Evolutionary conservation across 2,329 filamentous ascomycete genomes (phyloP), one percentile per base, ranked within the genome.

Genomic region (Pseudonectria buxi): DNA sequence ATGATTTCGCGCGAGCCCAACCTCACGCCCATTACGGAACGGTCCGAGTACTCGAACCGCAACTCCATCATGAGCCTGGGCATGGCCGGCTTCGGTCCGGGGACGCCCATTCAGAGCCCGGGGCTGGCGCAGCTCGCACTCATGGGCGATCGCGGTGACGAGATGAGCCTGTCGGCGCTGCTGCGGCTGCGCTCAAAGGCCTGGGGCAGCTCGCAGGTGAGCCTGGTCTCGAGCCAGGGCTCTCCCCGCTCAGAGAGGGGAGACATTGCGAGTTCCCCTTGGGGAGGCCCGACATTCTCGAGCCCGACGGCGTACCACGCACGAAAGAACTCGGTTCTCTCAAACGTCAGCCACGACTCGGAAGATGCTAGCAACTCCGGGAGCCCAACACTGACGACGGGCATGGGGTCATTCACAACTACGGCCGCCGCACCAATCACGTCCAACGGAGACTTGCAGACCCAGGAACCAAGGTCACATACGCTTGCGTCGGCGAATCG

Each of bases 21-120:
- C 51, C 67, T 98, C 31, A 96, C 92, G 1, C 92, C 92, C 6
- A 96, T 98, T 50, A 96, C 90, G 0, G 92, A 96, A 58, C 78
- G 89, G 10, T 94, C 86, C 40, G 92, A 98, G 61, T 95, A 94
- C 67, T 95, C 87, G 28, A 95, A 94, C 40, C 79, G 92, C 29
- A 96, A 95, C 56, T 94, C 86, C 1, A 77, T 94, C 39, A 85
- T 94, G 66, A 86, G 83, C 39, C 66, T 90, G 42, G 64, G 61
- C 18, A 61, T 65, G 40, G 56, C 60, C 10, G 49, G 56, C 4
- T 52, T 60, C 22, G 53, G 54, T 10, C 76, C 69, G 38, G 57
- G 54, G 9, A 75, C 65, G 27, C 60, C 62, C 1, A 51, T 86
- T 3, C 69, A 79, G 24, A 86, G 81, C 46, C 83, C 86, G 1